Evolutionary conservation across 148 eudicot genomes (phyloP), one percentile per base, ranked within the genome.

Genomic region (Arbutus unedo): DNA sequence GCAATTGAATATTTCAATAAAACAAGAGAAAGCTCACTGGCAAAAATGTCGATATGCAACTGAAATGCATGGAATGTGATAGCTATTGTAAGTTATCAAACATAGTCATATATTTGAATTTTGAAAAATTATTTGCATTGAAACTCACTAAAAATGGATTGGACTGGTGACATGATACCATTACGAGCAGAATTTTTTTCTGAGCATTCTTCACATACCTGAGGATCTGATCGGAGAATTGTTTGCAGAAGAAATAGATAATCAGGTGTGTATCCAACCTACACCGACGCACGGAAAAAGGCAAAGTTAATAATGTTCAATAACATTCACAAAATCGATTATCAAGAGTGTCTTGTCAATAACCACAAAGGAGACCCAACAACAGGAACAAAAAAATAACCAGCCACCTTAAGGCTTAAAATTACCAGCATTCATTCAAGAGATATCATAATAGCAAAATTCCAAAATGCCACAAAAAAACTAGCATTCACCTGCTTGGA

Each of bases 211-310:
- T 8, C 31, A 84, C 81, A 85, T 88, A 96, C 98, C 98, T 96
- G 97, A 54, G 98, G 97, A 85, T 96, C 97, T 70, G 98, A 55
- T 48, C 98, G 92, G 82, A 96, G 91, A 56, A 96, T 96, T 60
- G 98, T 96, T 91, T 96, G 98, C 89, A 96, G 90, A 79, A 96
- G 95, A 81, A 94, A 94, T 84, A 96, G 81, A 89, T 96, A 96
- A 87, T 94, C 98, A 75, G 98, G 98, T 6, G 98, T 91, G 82
- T 96, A 94, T 21, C 98, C 97, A 85, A 96, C 98, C 98, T 96
- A 94, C 81, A 82, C 19, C 56, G 70, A 84, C 77, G 21, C 85
- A 64, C 15, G 0, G 5, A 64, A 77, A 66, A 56, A 81, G 41
- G n/a, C 13, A 53, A 15, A 50, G 7, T 53, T 25, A 8, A 55